A percentile compares a stretch with the other conserved stretches of the same genome.
Conservation (phyloP, 1,284 basidiomycete species). For the Fomitopsis pinicola region DNA sequence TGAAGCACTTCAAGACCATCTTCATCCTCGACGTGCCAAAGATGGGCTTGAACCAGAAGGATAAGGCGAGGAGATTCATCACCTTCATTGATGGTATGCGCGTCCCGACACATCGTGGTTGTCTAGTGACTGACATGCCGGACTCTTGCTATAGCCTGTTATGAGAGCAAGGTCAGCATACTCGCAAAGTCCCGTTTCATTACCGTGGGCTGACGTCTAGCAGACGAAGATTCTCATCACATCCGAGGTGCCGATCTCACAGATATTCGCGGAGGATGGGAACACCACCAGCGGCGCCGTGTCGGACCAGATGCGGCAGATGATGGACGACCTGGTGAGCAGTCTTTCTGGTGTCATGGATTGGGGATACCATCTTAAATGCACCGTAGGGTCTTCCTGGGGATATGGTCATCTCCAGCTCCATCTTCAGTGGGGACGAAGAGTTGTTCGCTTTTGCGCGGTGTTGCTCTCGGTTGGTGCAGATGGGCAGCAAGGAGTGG, state of each 20-base stretch:
- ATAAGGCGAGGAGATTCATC: constrained; percentile 92
- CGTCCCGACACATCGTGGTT: constrained; percentile 11
- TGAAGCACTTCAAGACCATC: constrained; percentile 81
- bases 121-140: constrained; percentile 2
- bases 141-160: constrained; percentile 56
- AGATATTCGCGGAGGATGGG: constrained; percentile 80
- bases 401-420: constrained; percentile 72
- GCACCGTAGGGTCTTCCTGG: constrained; percentile 66
- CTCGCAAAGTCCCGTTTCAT: neutral
- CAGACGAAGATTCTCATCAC: constrained; percentile 88
- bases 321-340: constrained; percentile 88
- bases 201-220: constrained; percentile 1
- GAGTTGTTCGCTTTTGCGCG: constrained; percentile 94
- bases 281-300: constrained; percentile 37
- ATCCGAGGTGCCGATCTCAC: constrained; percentile 85
- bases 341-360: neutral
- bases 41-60: constrained; percentile 86
- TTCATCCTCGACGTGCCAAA: constrained; percentile 88
- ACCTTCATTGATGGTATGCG: constrained; percentile 89
- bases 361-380: neutral
- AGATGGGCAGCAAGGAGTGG: constrained; percentile 91
- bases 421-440: constrained; percentile 91
- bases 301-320: constrained; percentile 79
- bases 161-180: constrained; percentile 74
- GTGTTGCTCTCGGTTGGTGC: constrained; percentile 84